Evolutionary conservation across 345 rosid species (phyloP).

Genomic region (Sonneratia alba): DNA sequence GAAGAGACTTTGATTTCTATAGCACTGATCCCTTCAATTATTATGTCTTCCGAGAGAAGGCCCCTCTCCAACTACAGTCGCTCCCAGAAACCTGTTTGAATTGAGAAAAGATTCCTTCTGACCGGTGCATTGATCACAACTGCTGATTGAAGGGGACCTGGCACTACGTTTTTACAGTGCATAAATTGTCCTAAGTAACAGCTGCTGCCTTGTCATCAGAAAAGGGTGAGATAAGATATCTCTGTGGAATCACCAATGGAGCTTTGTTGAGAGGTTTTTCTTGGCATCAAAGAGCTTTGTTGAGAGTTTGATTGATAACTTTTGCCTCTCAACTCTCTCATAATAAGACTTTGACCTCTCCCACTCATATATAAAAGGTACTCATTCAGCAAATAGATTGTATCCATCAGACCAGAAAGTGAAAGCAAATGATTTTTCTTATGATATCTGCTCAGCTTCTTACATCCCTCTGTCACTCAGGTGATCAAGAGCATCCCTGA

Average conservation of each 20-base stretch:
- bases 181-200: not conserved
- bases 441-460: not conserved
- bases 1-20: conserved; percentile 14
- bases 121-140: not conserved
- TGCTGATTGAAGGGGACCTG: not conserved
- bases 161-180: not conserved
- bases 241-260: not conserved
- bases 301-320: not conserved
- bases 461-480: not conserved
- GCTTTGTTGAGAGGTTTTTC: too few relatives aligned
- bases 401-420: not conserved
- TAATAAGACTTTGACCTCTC: not conserved
- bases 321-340: not conserved
- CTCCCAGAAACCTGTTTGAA: not conserved
- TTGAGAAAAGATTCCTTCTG: not conserved
- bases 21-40: conserved; percentile 28
- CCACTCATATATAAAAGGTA: not conserved
- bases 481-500: too few relatives aligned
- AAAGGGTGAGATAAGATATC: not conserved
- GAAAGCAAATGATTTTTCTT: not conserved
- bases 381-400: not conserved
- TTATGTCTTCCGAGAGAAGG: conserved; percentile 26
- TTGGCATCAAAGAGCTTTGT: not conserved
- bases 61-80: not conserved
- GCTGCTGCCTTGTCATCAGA: not conserved